A percentile compares a stretch with the other conserved stretches of the same genome.
Conservation (phyloP, 495 filamentous ascomycete genomes). For the Talaromyces adpressus region DNA sequence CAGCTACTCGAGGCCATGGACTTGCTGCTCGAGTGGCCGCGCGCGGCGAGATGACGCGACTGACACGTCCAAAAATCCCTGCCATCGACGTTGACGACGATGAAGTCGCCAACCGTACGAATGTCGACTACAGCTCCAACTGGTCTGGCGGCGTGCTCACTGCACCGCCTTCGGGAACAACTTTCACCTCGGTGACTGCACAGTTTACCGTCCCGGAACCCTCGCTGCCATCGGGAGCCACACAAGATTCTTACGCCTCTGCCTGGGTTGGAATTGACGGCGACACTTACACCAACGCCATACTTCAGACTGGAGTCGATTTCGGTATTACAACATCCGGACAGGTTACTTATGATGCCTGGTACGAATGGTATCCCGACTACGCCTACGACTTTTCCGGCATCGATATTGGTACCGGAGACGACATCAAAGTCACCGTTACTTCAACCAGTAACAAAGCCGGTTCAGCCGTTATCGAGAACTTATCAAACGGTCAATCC, state of each 20-base stretch:
- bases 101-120: conserved; percentile 19
- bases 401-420: conserved; percentile 44
- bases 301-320: conserved; percentile 57
- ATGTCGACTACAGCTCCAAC: conserved; percentile 48
- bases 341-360: conserved; percentile 42
- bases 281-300: conserved; percentile 49
- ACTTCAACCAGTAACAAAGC: conserved; percentile 36
- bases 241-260: conserved; percentile 31
- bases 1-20: conserved; percentile 20
- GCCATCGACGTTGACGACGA: conserved; percentile 12
- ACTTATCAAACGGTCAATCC: conserved; percentile 44
- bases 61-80: conserved; percentile 20
- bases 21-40: conserved; percentile 13
- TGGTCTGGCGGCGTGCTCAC: conserved; percentile 53
- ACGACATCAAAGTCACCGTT: conserved; percentile 48
- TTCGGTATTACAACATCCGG: conserved; percentile 36
- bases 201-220: conserved; percentile 51
- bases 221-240: conserved; percentile 29
- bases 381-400: conserved; percentile 49
- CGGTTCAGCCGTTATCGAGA: conserved; percentile 50
- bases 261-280: conserved; percentile 61
- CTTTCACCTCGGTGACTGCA: conserved; percentile 46
- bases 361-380: conserved; percentile 62
- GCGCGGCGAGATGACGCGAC: conserved; percentile 8
- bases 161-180: conserved; percentile 23